phyloP scores from a whole-genome alignment of 352 stramenopile genomes.

The Phytopythium montanum region DNA sequence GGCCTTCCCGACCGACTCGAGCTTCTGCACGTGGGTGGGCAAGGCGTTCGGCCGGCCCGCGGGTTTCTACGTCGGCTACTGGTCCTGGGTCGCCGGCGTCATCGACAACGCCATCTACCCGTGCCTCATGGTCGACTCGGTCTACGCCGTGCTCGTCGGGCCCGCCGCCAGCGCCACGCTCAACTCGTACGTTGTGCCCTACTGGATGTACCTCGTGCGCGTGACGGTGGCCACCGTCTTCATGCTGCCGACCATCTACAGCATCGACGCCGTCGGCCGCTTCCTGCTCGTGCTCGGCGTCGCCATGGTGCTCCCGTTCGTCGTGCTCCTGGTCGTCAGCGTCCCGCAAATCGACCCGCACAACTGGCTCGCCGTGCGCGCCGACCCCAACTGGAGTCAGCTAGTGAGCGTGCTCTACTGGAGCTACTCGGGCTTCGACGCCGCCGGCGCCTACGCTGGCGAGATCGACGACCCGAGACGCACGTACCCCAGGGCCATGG shows the following conservation, averaged over 20 bases:
- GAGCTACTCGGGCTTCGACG: conserved; percentile 83
- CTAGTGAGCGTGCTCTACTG: conserved; percentile 75
- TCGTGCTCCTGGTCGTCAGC: conserved; percentile 43
- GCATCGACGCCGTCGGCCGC: conserved; percentile 67
- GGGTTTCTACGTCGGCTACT: conserved; percentile 85
- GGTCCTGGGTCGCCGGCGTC: conserved; percentile 76
- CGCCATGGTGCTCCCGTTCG: conserved; percentile 69
- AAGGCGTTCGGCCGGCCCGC: conserved; percentile 75
- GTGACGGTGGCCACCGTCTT: conserved; percentile 56
- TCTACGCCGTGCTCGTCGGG: conserved; percentile 18
- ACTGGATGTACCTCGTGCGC: conserved; percentile 36
- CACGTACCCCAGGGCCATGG: conserved; percentile 75
- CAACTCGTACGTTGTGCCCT: conserved; percentile 4
- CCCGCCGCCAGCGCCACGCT: conserved; percentile 2
- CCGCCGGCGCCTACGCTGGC: conserved; percentile 62
- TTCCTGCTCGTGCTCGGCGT: conserved; percentile 58
- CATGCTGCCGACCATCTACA: conserved; percentile 66
- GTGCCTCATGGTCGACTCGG: conserved; percentile 75
- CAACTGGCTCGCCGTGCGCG: conserved; percentile 68
- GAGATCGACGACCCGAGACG: conserved; percentile 67
- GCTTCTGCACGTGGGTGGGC: conserved; percentile 81
- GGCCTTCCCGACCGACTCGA: conserved; percentile 74
- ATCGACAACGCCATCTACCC: conserved; percentile 88
- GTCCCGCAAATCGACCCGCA: conserved; percentile 55
- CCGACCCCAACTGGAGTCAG: conserved; percentile 57